Evolutionary conservation across 192 early-diverging fungal species (phyloP).

Genomic region (Coemansia reversa): DNA sequence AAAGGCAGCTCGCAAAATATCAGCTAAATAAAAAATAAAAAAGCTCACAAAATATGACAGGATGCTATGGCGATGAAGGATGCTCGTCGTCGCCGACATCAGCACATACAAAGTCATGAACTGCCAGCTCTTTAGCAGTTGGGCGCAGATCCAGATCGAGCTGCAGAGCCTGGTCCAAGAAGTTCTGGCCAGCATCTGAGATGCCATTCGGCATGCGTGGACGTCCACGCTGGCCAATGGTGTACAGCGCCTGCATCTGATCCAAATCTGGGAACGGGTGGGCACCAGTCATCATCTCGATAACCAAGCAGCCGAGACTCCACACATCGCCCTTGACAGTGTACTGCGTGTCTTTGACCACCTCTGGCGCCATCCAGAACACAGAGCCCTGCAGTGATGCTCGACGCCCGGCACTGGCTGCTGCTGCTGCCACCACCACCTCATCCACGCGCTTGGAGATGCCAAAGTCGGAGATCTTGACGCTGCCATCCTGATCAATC

Average conservation of each 20-base stretch:
- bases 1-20: too few relatives aligned
- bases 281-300: slow-evolving; percentile 98
- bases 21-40: not conserved
- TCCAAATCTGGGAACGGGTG: slow-evolving; percentile 86
- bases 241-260: slow-evolving; percentile 81
- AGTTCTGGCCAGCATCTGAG: slow-evolving; percentile 42
- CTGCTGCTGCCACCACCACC: slow-evolving; percentile 38
- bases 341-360: slow-evolving; percentile 89
- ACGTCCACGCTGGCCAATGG: slow-evolving; percentile 55
- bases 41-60: not conserved
- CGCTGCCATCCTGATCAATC: slow-evolving; percentile 87
- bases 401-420: slow-evolving; percentile 52
- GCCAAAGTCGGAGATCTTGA: slow-evolving; percentile 99
- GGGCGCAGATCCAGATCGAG: slow-evolving; percentile 55
- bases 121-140: slow-evolving; percentile 47
- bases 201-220: slow-evolving; percentile 47
- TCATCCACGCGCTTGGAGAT: slow-evolving; percentile 95
- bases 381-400: slow-evolving; percentile 93
- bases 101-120: slow-evolving; percentile 45
- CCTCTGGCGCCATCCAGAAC: slow-evolving; percentile 99
- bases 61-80: slow-evolving; percentile 26
- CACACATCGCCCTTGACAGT: slow-evolving; percentile 92
- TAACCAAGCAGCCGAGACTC: slow-evolving; percentile 90
- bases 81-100: slow-evolving; percentile 5
- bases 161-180: slow-evolving; percentile 50